Base-by-base conservation (phyloP, 1,284 basidiomycete genomes). In the Trichosporon coremiiforme region DNA sequence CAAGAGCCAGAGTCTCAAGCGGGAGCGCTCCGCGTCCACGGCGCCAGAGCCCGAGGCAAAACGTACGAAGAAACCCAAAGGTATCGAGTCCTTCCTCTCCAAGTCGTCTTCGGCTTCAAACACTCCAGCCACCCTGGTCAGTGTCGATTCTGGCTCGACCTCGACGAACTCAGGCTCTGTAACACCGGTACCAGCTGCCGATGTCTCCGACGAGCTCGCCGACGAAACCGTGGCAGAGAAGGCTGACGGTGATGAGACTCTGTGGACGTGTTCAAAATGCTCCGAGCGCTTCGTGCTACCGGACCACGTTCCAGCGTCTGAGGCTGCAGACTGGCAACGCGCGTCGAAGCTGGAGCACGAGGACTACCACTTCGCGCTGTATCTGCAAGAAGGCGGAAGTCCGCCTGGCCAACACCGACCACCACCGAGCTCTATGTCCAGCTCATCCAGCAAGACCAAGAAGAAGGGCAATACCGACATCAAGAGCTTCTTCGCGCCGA, bases 281-380 rank as follows among this genome's bases (percentile, higher is more conserved):
- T 13, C 66, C 0, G 66, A 62, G 9, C 29, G 65, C 2, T 70
- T 80, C 29, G 20, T 66, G 1, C 67, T 66, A 0, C 72, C 75
- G 1, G 64, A 71, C 1, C 66, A 67, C 17, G 45, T 66, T 22
- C 8, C 29, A 33, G 60, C 41, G 55, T 38, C 66, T 38, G 65
- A 68, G n/a, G 70, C 68, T 15, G 66, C 60, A 29, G 73, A 71
- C 6, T 65, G 62, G 77, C 76, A 63, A 13, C 82, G 82, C 5
- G 84, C 77, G 68, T 79, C 90, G 66, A 87, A 86, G 69, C 82
- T 87, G 75, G 94, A 95, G 78, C 94, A 96, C 75, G 87, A 88
- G 62, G 94, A 96, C 82, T 95, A 89, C 80, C 94, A 96, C 81
- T 89, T 93, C 75, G 94, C 94, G 1, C 86, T 90, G 76, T 90